Conservation (phyloP, 345 rosid genomes). For the Dimocarpus longan region DNA sequence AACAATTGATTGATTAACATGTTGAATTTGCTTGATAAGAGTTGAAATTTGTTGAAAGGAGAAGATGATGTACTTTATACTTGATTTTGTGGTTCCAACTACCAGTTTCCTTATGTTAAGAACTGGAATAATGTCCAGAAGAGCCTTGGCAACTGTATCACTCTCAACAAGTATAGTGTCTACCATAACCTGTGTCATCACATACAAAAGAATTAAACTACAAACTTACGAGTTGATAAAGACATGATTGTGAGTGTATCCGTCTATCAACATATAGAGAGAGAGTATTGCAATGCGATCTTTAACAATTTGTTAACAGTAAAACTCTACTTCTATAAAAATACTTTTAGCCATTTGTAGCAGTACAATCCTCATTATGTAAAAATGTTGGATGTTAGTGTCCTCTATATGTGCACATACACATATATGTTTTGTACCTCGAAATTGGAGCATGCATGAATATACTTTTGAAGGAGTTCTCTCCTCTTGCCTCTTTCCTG, state of each 20-base stretch:
- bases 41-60: not conserved
- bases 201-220: too few species aligned
- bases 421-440: constrained; percentile 39
- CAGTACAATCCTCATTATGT: too few species aligned
- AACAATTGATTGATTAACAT: not conserved
- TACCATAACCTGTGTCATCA: constrained; percentile 52
- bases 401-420: too few species aligned
- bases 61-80: constrained; percentile 45
- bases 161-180: constrained; percentile 81
- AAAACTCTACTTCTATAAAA: too few species aligned
- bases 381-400: too few species aligned
- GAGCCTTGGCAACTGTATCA: constrained; percentile 67
- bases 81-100: constrained; percentile 69
- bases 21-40: not conserved
- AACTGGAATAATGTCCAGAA: constrained; percentile 67
- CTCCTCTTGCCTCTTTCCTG: constrained; percentile 67
- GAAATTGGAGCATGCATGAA: constrained; percentile 50
- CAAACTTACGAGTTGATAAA: not conserved
- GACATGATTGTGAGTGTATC: not conserved
- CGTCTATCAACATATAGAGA: too few species aligned
- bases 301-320: too few species aligned
- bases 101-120: constrained; percentile 76
- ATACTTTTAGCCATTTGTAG: too few species aligned
- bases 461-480: constrained; percentile 51
- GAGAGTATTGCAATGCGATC: too few species aligned